These are phyloP conservation scores for Cercospora sp. DNA, from an alignment of 2,329 filamentous ascomycete genomes.

Conservation along the genomic window DNA sequence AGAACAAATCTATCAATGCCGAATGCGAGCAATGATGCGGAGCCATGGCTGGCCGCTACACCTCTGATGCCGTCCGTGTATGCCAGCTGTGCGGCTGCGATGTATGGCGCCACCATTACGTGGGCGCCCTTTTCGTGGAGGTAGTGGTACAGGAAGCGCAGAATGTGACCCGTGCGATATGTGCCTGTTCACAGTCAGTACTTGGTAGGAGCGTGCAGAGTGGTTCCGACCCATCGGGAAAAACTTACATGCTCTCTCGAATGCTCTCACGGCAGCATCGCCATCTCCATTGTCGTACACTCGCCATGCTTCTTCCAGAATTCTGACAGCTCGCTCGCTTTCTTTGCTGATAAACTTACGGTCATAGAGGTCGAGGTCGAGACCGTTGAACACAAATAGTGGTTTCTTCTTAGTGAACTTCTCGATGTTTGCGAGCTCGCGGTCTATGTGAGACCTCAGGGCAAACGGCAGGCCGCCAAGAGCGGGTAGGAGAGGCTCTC, in stretches of 20 bases:
- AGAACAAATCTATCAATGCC: conserved; percentile 75
- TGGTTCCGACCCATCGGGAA: not conserved
- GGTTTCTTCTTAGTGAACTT: conserved; percentile 64
- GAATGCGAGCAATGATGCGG: conserved; percentile 82
- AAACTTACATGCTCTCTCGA: conserved; percentile 73
- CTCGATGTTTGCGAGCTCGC: conserved; percentile 72
- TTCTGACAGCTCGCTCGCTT: conserved; percentile 29
- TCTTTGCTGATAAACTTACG: conserved; percentile 32
- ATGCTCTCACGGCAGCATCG: conserved; percentile 78
- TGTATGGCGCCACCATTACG: conserved; percentile 83
- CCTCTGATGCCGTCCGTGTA: conserved; percentile 74
- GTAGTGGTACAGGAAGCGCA: conserved; percentile 73
- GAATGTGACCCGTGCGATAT: conserved; percentile 70
- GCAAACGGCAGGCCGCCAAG: conserved; percentile 84
- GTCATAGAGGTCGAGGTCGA: conserved; percentile 53
- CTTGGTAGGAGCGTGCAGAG: not conserved
- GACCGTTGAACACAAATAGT: conserved; percentile 88
- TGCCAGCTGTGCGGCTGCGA: conserved; percentile 78
- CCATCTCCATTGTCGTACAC: conserved; percentile 81
- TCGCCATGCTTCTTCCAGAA: conserved; percentile 69
- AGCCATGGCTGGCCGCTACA: conserved; percentile 74
- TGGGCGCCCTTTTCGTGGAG: conserved; percentile 68
- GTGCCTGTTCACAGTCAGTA: conserved; percentile 57
- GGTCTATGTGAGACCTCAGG: conserved; percentile 69
- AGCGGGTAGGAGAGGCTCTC: conserved; percentile 86